Evolutionary conservation across 495 filamentous ascomycete species (phyloP), one percentile per base, ranked within the genome.

Genomic region (Saxophila tyrrhenica): DNA sequence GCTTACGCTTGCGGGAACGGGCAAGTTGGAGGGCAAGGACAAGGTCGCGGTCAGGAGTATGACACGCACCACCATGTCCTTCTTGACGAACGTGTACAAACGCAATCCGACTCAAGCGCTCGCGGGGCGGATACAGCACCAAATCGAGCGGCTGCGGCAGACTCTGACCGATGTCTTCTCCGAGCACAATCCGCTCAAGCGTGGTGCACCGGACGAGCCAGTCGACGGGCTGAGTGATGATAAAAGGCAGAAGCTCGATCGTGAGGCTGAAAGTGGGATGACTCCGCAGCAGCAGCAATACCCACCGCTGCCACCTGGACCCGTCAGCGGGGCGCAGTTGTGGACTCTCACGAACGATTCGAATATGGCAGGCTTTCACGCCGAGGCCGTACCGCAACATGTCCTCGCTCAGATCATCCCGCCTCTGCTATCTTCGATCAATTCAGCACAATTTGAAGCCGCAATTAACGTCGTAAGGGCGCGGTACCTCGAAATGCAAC

Each of bases 41-140:
- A 88, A 84, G 50, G 81, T 99, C 35, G 79, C 87, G 39, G 73
- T 95, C 48, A 87, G 85, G 69, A 95, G 89, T 1, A 92, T 97
- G 81, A 92, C 92, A 66, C 85, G 92, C 57, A 99, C 92, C 16
- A 85, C 86, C 0, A 78, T 88, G 52, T 78, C 85, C 53, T 68
- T 99, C 39, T 74, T 97, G 16, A 75, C 85, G 38, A 88, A 95
- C 65, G 71, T 95, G 32, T 70, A 81, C 52, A 87, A 85, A 70
- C 79, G 87, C 60, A 87, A 89, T 55, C 81, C 80, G 2, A 80
- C 78, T 32, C 80, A 83, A 50, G 79, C 84, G 8, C 68, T 87
- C 25, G 73, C 75, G 10, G 73, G 73, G 0, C 82, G 83, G 23
- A 89, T 99, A 61, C 83, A 90, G 45, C 83, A 89, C 62, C 80